These are phyloP conservation scores for Scortechinia acanthostroma DNA, from an alignment of 2,329 filamentous ascomycete species.

Conservation along the genomic window DNA sequence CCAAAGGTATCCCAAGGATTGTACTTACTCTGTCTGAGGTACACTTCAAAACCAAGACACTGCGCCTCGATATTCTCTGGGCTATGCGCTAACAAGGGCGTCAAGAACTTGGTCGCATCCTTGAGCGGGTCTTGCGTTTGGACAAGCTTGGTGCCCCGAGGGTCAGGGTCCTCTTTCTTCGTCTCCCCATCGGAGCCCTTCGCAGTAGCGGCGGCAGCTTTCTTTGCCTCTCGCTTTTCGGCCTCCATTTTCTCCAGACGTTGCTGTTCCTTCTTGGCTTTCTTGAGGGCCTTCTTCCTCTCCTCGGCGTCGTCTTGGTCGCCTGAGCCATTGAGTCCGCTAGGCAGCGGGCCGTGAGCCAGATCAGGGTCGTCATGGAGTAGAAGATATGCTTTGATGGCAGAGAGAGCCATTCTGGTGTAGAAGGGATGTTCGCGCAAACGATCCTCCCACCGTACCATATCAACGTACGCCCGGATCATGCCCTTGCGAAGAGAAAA, in stretches of 20 bases:
- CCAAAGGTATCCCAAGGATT: neutral
- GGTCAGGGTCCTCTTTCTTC: slow-evolving; percentile 88
- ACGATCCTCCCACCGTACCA: slow-evolving; percentile 92
- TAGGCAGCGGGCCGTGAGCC: slow-evolving; percentile 28
- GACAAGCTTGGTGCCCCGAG: slow-evolving; percentile 72
- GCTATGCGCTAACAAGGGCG: slow-evolving; percentile 74
- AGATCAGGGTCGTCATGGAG: slow-evolving; percentile 64
- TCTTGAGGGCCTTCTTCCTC: slow-evolving; percentile 81
- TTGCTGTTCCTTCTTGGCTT: slow-evolving; percentile 71
- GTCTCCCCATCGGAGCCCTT: slow-evolving; percentile 52
- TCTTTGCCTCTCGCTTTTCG: slow-evolving; percentile 78
- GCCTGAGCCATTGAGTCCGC: slow-evolving; percentile 51
- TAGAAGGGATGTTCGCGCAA: slow-evolving; percentile 91
- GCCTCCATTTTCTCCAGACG: slow-evolving; percentile 29
- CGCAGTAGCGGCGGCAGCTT: slow-evolving; percentile 53
- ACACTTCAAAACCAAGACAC: slow-evolving; percentile 82
- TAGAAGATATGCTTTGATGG: slow-evolving; percentile 72
- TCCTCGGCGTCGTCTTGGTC: slow-evolving; percentile 48
- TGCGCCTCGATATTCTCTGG: slow-evolving; percentile 77
- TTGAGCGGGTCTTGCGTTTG: slow-evolving; percentile 76
- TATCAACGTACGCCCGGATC: slow-evolving; percentile 88
- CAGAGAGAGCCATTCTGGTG: slow-evolving; percentile 73
- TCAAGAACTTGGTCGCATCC: slow-evolving; percentile 81
- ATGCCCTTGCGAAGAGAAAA: slow-evolving; percentile 96
- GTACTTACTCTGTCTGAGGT: slow-evolving; percentile 70